Evolutionary conservation across 2,329 filamentous ascomycete species (phyloP).

Genomic region (Penicillium sp.): DNA sequence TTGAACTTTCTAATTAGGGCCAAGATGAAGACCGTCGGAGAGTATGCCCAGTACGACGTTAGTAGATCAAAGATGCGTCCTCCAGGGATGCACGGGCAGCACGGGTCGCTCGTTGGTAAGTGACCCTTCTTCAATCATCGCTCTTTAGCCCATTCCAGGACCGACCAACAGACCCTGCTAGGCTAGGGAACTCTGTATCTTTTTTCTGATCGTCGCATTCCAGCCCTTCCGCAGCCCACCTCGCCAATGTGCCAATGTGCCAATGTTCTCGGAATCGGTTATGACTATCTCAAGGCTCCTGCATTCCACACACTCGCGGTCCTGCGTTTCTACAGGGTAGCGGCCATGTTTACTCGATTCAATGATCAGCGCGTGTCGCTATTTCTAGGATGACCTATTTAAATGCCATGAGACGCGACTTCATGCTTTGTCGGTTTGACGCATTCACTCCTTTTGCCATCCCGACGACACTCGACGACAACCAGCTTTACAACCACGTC

Average conservation of each 20-base stretch:
- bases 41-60: slow-evolving; percentile 21
- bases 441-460: slow-evolving; percentile 4
- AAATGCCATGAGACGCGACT: slow-evolving; percentile 20
- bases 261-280: slow-evolving; percentile 1
- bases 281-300: slow-evolving; percentile 8
- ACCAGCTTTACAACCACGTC: slow-evolving; percentile 8
- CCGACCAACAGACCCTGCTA: background rate
- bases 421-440: background rate
- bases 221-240: slow-evolving; percentile 19
- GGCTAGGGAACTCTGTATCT: background rate
- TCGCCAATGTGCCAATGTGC: slow-evolving; percentile 9
- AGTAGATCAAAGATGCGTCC: slow-evolving; percentile 9
- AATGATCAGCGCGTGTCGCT: slow-evolving; percentile 16
- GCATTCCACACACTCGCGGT: slow-evolving; percentile 20
- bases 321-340: slow-evolving; percentile 1
- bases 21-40: background rate
- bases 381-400: slow-evolving; percentile 19
- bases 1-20: background rate
- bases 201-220: slow-evolving; percentile 22
- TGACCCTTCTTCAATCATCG: background rate
- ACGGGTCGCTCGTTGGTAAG: background rate
- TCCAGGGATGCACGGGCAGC: background rate
- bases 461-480: slow-evolving; percentile 12
- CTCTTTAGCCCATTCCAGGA: background rate
- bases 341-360: slow-evolving; percentile 18